Percentiles rank a stretch among this genome's conserved stretches.
Conservation (phyloP, 129 eudicot species). For the Scalesia atractyloides region DNA sequence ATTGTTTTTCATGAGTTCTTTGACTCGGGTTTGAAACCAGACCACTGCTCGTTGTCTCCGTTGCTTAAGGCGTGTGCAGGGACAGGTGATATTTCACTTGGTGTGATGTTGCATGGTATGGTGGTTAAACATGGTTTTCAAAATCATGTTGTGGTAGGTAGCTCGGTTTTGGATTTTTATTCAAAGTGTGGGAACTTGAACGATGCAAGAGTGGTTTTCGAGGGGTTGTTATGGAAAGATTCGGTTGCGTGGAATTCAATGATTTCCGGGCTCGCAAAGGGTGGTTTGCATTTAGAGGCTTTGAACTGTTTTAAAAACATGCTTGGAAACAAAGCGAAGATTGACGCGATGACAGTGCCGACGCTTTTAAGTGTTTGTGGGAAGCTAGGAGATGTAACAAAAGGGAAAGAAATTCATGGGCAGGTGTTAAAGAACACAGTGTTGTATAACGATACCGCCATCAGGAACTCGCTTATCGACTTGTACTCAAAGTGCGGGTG, state of each 20-base stretch:
- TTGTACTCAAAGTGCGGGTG: conserved; percentile 49
- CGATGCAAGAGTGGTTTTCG: conserved; percentile 34
- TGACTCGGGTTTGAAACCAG: conserved; percentile 37
- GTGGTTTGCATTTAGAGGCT: conserved; percentile 38
- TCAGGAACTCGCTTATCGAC: conserved; percentile 42
- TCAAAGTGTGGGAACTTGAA: conserved; percentile 29
- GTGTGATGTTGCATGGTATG: conserved; percentile 36
- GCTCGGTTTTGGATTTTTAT: conserved; percentile 44
- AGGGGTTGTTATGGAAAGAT: conserved; percentile 30
- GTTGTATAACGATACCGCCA: conserved; percentile 25
- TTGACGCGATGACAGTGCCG: conserved; percentile 45
- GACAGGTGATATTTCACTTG: conserved; percentile 23
- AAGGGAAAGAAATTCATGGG: conserved; percentile 49
- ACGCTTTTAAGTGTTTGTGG: conserved; percentile 46
- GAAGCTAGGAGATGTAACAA: conserved; percentile 40
- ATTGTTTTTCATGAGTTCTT: conserved; percentile 23
- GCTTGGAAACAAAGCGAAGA: conserved; percentile 23
- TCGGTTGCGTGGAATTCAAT: conserved; percentile 42
- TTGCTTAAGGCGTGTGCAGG: conserved; percentile 37
- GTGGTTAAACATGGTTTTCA: conserved; percentile 40
- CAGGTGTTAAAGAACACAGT: conserved; percentile 30
- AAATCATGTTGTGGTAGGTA: conserved; percentile 32
- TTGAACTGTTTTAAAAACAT: conserved; percentile 35
- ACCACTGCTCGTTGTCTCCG: conserved; percentile 46
- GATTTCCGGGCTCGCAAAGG: conserved; percentile 46